Base-by-base conservation (phyloP, 2,329 filamentous ascomycete species). In the Coleophoma eucalyptorum region DNA sequence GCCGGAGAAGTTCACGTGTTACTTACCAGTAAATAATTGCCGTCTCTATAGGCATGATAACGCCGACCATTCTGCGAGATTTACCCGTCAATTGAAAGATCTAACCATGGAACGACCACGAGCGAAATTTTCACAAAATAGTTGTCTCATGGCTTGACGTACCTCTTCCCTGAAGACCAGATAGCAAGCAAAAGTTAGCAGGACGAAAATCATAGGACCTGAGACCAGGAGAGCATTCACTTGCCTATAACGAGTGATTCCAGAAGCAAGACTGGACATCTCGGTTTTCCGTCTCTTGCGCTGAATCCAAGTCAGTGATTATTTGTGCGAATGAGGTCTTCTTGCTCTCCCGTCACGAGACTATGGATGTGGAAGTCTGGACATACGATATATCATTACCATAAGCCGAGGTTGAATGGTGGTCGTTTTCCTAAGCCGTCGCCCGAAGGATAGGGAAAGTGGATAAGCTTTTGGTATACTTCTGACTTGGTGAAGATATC, bases 31-130 rank as follows among this genome's bases (percentile, higher is more conserved):
- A 58, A 51, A 31, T 60, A 60, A 44, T 54, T 53, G 3, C 58
- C 58, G 46, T 58, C 58, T 40, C 52, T 51, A 26, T 57, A 60
- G 0, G 51, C 58, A 43, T 60, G 58, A 37, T 60, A 60, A 18
- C 58, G 48, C 42, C 56, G 38, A 2, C 58, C 58, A 46, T 60
- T 54, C 57, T 59, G 37, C 37, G 15, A 40, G 37, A 8, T 16
- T 40, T 19, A 40, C 11, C 37, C n/a, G 37, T 16, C n/a, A n/a
- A 40, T 13, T 40, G 8, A n/a, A 3, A 11, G 37, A 3, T 40
- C 19, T 8, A 46, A 40, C 32, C 26, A 20, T 20, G 13, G 13
- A 38, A 8, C 35, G 16, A 6, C 16, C 35, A 38, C 15, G 6
- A 38, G 13, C 12, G 16, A 11, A 6, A 38, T n/a, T 38, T 18